Percentiles rank a stretch among this genome's conserved stretches.
Conservation (phyloP, 345 rosid species). For the Hirschfeldia incana region DNA sequence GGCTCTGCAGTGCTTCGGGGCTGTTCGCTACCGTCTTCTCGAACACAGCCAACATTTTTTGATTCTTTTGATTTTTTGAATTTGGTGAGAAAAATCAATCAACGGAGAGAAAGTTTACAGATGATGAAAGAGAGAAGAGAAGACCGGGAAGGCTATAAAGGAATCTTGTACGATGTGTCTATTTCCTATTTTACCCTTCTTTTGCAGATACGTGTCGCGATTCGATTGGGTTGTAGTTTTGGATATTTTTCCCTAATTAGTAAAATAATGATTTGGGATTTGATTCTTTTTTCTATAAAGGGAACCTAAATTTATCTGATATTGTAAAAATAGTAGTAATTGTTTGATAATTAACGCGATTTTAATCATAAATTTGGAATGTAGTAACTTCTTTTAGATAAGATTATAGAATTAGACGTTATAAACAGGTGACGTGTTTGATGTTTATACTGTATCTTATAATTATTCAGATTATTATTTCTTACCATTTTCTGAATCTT, state of each 20-base stretch:
- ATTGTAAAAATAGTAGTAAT: neutral
- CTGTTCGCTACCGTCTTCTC: constrained; percentile 87
- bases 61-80: neutral
- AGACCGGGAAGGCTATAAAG: constrained; percentile 36
- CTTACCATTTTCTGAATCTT: neutral
- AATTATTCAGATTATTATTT: neutral
- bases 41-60: constrained; percentile 77
- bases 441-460: too few relatives aligned
- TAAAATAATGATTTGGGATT: neutral
- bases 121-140: constrained; percentile 5
- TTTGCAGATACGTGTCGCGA: neutral
- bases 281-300: neutral
- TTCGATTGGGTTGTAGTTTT: neutral
- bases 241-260: constrained; percentile 9
- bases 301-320: neutral
- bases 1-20: constrained; percentile 79
- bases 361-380: neutral
- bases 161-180: neutral
- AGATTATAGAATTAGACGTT: neutral
- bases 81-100: neutral
- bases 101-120: constrained; percentile 8
- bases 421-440: neutral
- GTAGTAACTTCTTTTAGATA: neutral
- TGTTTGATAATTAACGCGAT: neutral
- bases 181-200: constrained; percentile 14